Percentiles rank a stretch among this genome's conserved stretches.
Evolutionary conservation across 2,329 filamentous ascomycete species (phyloP).

Genomic region (Diplodia seriata): DNA sequence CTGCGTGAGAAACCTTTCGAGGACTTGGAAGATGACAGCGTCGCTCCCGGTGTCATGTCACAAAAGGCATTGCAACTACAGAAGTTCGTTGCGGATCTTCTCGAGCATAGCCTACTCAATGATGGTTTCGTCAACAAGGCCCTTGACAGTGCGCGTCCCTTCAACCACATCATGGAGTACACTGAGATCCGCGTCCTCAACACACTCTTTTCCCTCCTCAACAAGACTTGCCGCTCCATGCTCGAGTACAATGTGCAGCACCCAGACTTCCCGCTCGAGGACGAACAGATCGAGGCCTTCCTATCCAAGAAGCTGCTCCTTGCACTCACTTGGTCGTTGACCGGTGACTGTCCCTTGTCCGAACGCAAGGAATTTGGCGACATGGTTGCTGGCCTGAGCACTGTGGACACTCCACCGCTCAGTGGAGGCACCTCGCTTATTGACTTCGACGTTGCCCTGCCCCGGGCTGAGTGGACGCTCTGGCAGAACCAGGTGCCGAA

Average conservation of each 20-base stretch:
- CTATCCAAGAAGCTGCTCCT: slow-evolving; percentile 93
- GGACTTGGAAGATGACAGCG: slow-evolving; percentile 90
- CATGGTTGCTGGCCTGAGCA: slow-evolving; percentile 79
- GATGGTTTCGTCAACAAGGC: slow-evolving; percentile 83
- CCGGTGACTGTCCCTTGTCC: slow-evolving; percentile 86
- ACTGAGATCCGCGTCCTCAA: slow-evolving; percentile 88
- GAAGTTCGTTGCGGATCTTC: slow-evolving; percentile 76
- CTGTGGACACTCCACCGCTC: slow-evolving; percentile 82
- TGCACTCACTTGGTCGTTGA: slow-evolving; percentile 92
- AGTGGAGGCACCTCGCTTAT: slow-evolving; percentile 85
- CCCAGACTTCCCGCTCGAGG: slow-evolving; percentile 88
- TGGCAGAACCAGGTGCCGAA: slow-evolving; percentile 96
- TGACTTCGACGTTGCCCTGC: slow-evolving; percentile 90
- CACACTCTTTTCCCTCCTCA: slow-evolving; percentile 92
- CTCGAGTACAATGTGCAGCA: slow-evolving; percentile 97
- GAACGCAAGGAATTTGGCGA: slow-evolving; percentile 93
- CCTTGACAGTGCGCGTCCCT: slow-evolving; percentile 75
- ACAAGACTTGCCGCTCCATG: slow-evolving; percentile 89
- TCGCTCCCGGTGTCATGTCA: slow-evolving; percentile 61
- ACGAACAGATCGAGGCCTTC: slow-evolving; percentile 87
- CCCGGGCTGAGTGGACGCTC: slow-evolving; percentile 84
- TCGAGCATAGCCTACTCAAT: slow-evolving; percentile 75
- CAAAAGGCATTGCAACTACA: slow-evolving; percentile 79
- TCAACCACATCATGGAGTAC: slow-evolving; percentile 98
- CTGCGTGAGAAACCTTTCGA: slow-evolving; percentile 87